Evolutionary conservation across 1,284 basidiomycete species (phyloP), one percentile per base, ranked within the genome.

Genomic region (Cryptococcus jaspeensis): DNA sequence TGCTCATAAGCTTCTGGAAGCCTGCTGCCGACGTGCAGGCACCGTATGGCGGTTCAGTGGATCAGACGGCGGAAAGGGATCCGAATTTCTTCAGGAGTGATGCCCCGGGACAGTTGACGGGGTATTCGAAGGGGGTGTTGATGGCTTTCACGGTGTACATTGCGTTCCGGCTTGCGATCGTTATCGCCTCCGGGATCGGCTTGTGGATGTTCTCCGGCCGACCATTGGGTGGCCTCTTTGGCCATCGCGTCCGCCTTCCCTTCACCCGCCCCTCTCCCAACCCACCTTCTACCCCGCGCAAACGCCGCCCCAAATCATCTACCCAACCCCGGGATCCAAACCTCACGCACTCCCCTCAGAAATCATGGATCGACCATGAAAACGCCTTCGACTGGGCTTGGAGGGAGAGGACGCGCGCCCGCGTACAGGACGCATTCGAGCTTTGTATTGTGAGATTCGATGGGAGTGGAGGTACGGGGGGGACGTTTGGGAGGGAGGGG

Each of bases 131-230:
- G 35, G 88, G 86, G 22, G 82, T 92, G 23, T 78, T 92, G 45
- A 80, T 85, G 52, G 84, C 87, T 35, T 91, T 90, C 72, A 85
- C 85, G 60, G 84, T 82, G 9, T 90, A 87, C 87, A 83, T 87
- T 50, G 85, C 81, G 4, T 86, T 88, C 84, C 81, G 87, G 42
- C 69, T 83, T 5, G 71, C 88, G 20, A 79, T 89, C 47, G 63
- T 89, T 51, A 61, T 80, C 51, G 85, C 85, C 71, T 86, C 50
- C 23, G 89, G 86, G 82, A 69, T 87, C 42, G 85, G 86, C 39
- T 80, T 92, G 18, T 91, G 88, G 87, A 2, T 63, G 7, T 67
- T 60, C 43, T 66, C 69, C 2, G 45, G 48, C 20, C 41, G 53
- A 22, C 62, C 67, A 2, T 45, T 64, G 11, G 60, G 59, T 20